phyloP scores from a whole-genome alignment of 2,329 filamentous ascomycete genomes.

The Ceratocystiopsis brevicomis region DNA sequence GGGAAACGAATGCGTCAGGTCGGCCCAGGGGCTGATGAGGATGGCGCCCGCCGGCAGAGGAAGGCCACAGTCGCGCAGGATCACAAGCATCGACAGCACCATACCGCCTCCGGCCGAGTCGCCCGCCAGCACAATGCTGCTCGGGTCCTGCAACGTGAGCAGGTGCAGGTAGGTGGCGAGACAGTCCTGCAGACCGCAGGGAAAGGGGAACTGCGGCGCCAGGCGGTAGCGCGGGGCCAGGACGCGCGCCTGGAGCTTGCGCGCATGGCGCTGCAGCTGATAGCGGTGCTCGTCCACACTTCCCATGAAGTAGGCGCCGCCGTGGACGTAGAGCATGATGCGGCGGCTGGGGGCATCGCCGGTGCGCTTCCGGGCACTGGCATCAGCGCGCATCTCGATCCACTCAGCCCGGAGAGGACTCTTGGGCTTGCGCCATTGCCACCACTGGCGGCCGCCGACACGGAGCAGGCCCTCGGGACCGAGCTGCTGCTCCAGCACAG shows the following conservation, averaged over 20 bases:
- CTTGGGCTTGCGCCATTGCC: constrained; percentile 64
- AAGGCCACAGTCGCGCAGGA: constrained; percentile 62
- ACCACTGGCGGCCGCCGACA: constrained; percentile 71
- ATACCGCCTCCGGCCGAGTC: constrained; percentile 91
- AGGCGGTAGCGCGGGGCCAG: constrained; percentile 77
- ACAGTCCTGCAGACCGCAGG: constrained; percentile 80
- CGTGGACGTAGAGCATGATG: constrained; percentile 86
- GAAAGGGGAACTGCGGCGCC: constrained; percentile 87
- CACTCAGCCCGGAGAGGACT: constrained; percentile 63
- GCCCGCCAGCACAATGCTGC: constrained; percentile 70
- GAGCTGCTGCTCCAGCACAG: constrained; percentile 52
- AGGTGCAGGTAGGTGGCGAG: constrained; percentile 75
- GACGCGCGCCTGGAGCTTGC: constrained; percentile 79
- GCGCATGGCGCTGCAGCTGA: constrained; percentile 86
- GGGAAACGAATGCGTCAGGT: constrained; percentile 87
- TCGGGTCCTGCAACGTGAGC: constrained; percentile 55
- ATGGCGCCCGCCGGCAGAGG: constrained; percentile 79
- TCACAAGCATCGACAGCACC: constrained; percentile 62
- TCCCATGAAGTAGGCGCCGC: constrained; percentile 88
- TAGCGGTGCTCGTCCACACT: constrained; percentile 95
- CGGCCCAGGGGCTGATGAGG: constrained; percentile 87
- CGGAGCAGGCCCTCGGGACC: constrained; percentile 53
- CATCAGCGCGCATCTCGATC: constrained; percentile 86
- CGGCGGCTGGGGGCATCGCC: constrained; percentile 24
- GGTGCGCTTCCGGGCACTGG: constrained; percentile 50